Percentiles rank a stretch among this genome's conserved stretches.
These are phyloP conservation scores for Eustoma russellianum DNA, from an alignment of 257 asterid genomes.

Conservation along the genomic window DNA sequence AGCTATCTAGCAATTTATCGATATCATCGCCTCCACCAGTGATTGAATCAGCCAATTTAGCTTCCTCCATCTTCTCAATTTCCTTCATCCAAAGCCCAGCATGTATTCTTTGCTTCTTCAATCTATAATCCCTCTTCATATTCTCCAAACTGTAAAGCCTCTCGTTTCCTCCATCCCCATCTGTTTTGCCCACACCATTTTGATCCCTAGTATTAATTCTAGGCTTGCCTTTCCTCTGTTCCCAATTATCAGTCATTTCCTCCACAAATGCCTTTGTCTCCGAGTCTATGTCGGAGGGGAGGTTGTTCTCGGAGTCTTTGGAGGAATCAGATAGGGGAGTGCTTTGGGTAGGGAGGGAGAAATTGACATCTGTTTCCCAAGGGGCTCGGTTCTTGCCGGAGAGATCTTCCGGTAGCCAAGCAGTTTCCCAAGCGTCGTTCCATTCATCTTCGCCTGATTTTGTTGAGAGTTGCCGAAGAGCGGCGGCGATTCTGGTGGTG, in stretches of 20 bases:
- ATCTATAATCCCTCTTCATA: conserved; percentile 70
- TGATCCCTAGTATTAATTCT: neutral
- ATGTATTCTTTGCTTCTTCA: conserved; percentile 82
- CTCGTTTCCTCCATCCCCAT: conserved; percentile 12
- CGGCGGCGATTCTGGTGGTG: conserved; percentile 13
- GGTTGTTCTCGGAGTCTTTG: conserved; percentile 14
- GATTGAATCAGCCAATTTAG: conserved; percentile 51
- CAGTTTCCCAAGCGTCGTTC: conserved; percentile 91
- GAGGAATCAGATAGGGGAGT: conserved; percentile 19
- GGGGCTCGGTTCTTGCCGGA: conserved; percentile 56
- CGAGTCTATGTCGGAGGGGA: conserved; percentile 37
- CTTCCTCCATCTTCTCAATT: conserved; percentile 91
- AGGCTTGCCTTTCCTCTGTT: conserved; percentile 71
- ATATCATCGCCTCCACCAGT: conserved; percentile 48
- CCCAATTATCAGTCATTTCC: conserved; percentile 96
- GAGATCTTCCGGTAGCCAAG: conserved; percentile 83
- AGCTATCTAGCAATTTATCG: conserved; percentile 70
- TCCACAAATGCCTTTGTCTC: conserved; percentile 86
- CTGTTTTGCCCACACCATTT: conserved; percentile 16
- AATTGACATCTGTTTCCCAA: conserved; percentile 81
- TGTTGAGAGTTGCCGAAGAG: conserved; percentile 28
- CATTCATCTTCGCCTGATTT: conserved; percentile 58
- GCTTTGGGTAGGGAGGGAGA: conserved; percentile 20
- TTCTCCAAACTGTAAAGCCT: conserved; percentile 61
- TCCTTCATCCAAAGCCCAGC: conserved; percentile 89